phyloP scores from a whole-genome alignment of 2,329 filamentous ascomycete species.

The Alternaria angustiovoidea region DNA sequence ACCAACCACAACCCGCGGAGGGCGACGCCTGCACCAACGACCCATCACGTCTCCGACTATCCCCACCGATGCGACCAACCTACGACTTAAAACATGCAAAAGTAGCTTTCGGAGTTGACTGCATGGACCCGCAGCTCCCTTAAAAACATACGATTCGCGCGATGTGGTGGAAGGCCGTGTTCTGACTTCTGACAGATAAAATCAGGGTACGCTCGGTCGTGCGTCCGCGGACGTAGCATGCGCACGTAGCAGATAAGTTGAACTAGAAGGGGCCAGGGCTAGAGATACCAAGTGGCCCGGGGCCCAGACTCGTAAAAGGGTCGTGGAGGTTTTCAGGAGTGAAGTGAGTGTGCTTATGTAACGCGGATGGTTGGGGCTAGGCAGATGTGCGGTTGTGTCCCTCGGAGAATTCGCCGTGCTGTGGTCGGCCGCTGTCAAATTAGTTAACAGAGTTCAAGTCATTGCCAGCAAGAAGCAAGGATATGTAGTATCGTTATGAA shows the following conservation, averaged over 20 bases:
- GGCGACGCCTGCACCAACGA: not conserved
- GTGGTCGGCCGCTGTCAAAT: not conserved
- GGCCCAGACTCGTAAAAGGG: not conserved
- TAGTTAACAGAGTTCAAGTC: not conserved
- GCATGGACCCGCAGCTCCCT: not conserved
- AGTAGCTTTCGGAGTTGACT: conserved; percentile 4
- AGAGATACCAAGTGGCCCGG: not conserved
- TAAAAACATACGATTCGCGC: not conserved
- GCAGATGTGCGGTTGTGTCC: not conserved
- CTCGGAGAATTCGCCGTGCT: not conserved
- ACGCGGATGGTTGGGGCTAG: not conserved
- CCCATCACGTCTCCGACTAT: not conserved
- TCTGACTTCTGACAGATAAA: not conserved
- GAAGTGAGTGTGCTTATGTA: not conserved
- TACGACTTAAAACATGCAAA: not conserved
- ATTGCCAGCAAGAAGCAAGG: not conserved
- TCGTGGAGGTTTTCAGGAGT: not conserved
- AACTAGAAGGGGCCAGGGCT: not conserved
- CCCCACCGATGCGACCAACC: not conserved
- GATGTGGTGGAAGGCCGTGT: not conserved
- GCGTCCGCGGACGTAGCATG: not conserved
- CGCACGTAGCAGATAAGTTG: not conserved
- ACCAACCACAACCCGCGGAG: conserved; percentile 11
- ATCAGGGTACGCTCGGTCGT: not conserved
- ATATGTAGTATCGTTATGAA: conserved; percentile 9